Evolutionary conservation across 1,139 yeast genomes (phyloP).

Genomic region (Blastobotrys ciferrii): DNA sequence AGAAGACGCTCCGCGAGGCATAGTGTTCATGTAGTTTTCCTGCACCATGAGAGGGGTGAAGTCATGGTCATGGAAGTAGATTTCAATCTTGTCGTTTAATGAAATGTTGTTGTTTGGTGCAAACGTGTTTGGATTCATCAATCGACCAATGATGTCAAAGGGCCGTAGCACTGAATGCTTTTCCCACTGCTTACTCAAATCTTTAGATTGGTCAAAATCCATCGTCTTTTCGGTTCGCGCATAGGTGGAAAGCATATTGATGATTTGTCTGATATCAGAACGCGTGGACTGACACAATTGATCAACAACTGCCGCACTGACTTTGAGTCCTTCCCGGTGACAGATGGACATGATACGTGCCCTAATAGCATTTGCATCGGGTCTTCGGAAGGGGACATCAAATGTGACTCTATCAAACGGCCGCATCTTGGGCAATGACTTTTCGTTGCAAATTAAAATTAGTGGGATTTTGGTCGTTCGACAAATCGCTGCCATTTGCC

Average conservation of each 20-base stretch:
- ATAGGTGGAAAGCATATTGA: constrained; percentile 82
- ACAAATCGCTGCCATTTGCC: constrained; percentile 87
- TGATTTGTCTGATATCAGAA: constrained; percentile 92
- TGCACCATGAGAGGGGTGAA: constrained; percentile 95
- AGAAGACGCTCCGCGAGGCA: constrained; percentile 45
- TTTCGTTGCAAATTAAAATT: constrained; percentile 91
- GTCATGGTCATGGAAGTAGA: constrained; percentile 93
- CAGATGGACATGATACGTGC: constrained; percentile 91
- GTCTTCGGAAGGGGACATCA: constrained; percentile 85
- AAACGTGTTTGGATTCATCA: constrained; percentile 63
- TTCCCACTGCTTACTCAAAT: constrained; percentile 72
- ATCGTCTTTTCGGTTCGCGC: constrained; percentile 63
- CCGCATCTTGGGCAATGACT: constrained; percentile 89
- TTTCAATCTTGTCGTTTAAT: constrained; percentile 78
- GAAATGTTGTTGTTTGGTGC: constrained; percentile 51
- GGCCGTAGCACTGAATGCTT: constrained; percentile 90
- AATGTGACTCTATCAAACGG: constrained; percentile 86
- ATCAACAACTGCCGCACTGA: constrained; percentile 79
- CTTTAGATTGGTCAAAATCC: constrained; percentile 48
- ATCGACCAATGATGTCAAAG: constrained; percentile 78
- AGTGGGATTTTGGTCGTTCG: constrained; percentile 83
- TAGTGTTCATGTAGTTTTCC: constrained; percentile 77
- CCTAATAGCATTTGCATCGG: constrained; percentile 75
- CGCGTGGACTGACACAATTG: constrained; percentile 82
- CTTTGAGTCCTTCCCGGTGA: constrained; percentile 71